Evolutionary conservation across 495 filamentous ascomycete species (phyloP).

Genomic region (Tuber indicum): DNA sequence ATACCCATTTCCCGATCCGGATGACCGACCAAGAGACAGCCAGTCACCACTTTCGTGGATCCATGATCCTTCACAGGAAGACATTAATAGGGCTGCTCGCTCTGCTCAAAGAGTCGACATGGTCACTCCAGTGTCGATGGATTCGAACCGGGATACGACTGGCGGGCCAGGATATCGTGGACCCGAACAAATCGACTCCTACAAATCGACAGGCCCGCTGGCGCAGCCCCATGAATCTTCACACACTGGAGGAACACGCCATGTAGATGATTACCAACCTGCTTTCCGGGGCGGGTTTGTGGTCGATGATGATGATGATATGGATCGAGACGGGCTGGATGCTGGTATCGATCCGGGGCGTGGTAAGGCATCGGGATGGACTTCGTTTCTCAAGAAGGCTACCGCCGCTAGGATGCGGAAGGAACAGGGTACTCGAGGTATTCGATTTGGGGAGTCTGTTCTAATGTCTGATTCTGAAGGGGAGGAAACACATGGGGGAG

Average conservation of each 20-base stretch:
- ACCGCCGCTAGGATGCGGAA: conserved; percentile 40
- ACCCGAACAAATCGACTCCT: conserved; percentile 13
- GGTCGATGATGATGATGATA: conserved; percentile 26
- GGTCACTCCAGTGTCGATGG: conserved; percentile 39
- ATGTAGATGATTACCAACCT: conserved; percentile 18
- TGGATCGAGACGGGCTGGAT: neutral
- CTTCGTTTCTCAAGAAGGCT: conserved; percentile 41
- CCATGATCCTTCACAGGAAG: conserved; percentile 36
- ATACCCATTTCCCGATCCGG: conserved; percentile 26
- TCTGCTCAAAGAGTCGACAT: conserved; percentile 27
- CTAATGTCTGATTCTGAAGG: conserved; percentile 37
- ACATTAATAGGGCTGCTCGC: conserved; percentile 22
- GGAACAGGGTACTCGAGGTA: conserved; percentile 31
- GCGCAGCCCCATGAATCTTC: conserved; percentile 14
- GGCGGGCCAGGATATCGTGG: conserved; percentile 11
- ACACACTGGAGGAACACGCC: neutral
- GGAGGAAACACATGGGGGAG: conserved; percentile 17
- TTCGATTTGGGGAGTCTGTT: conserved; percentile 26
- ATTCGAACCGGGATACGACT: conserved; percentile 17
- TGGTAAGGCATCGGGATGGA: conserved; percentile 37
- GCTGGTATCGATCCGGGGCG: conserved; percentile 15
- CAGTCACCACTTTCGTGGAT: conserved; percentile 41
- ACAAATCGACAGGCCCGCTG: conserved; percentile 20
- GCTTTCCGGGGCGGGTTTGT: conserved; percentile 13
- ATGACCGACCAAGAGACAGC: conserved; percentile 20